Conservation (phyloP, 805 yeast species). For the Spathaspora hagerdaliae region DNA sequence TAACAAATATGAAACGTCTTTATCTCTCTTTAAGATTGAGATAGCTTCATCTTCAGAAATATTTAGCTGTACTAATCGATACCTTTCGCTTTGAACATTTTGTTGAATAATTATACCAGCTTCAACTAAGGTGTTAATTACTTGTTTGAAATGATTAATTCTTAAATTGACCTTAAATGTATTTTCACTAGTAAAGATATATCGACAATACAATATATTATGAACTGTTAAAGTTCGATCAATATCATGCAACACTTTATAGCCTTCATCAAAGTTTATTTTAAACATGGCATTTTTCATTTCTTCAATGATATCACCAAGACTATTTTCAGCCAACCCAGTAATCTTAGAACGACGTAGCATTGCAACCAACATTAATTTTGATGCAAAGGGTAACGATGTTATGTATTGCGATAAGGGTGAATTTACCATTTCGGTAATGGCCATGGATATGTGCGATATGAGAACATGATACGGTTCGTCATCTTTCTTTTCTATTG, state of each 20-base stretch:
- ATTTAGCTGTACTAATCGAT: conserved; percentile 58
- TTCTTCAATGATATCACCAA: conserved; percentile 81
- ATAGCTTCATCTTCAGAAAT: conserved; percentile 68
- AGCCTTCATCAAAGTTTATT: conserved; percentile 25
- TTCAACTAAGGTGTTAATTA: conserved; percentile 69
- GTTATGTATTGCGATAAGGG: conserved; percentile 61
- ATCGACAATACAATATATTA: conserved; percentile 24
- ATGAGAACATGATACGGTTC: conserved; percentile 59
- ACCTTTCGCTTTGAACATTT: conserved; percentile 62
- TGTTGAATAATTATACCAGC: conserved; percentile 74
- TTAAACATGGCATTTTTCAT: conserved; percentile 49
- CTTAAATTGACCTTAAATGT: conserved; percentile 35
- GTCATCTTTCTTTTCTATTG: conserved; percentile 17
- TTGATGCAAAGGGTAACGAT: conserved; percentile 63
- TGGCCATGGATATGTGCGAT: conserved; percentile 72
- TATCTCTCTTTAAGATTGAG: conserved; percentile 57
- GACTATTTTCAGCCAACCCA: conserved; percentile 63
- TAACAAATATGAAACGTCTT: conserved; percentile 11
- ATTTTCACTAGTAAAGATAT: conserved; percentile 14
- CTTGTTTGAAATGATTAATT: conserved; percentile 54
- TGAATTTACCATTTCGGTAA: conserved; percentile 71
- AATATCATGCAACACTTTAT: conserved; percentile 6
- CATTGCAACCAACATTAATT: conserved; percentile 67
- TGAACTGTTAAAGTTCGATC: conserved; percentile 7
- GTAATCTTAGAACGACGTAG: conserved; percentile 60